These are phyloP conservation scores for Candida jianshihensis DNA, from an alignment of 805 yeast genomes.

Conservation along the genomic window DNA sequence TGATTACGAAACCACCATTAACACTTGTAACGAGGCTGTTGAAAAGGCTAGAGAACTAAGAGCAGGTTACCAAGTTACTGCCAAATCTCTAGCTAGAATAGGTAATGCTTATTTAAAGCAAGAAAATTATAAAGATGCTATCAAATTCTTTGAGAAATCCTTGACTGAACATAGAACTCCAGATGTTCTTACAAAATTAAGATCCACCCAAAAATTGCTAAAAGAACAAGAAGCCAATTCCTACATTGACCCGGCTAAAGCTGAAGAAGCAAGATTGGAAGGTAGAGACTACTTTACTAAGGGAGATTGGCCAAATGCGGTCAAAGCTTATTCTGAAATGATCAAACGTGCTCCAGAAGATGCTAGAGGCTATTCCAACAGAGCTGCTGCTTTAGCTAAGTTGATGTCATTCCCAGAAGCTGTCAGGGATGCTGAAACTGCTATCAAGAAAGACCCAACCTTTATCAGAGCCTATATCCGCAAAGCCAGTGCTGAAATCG, in stretches of 20 bases:
- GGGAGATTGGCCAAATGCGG: slow-evolving; percentile 96
- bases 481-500: slow-evolving; percentile 90
- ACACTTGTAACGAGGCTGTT: slow-evolving; percentile 74
- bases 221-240: slow-evolving; percentile 71
- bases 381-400: slow-evolving; percentile 95
- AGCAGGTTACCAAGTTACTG: slow-evolving; percentile 86
- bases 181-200: slow-evolving; percentile 79
- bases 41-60: slow-evolving; percentile 85
- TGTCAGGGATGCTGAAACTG: slow-evolving; percentile 82
- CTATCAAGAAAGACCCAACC: slow-evolving; percentile 79
- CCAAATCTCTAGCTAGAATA: slow-evolving; percentile 88
- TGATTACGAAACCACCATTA: slow-evolving; percentile 78
- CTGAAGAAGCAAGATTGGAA: slow-evolving; percentile 88
- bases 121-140: slow-evolving; percentile 67
- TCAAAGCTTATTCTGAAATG: slow-evolving; percentile 92
- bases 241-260: slow-evolving; percentile 84
- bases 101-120: slow-evolving; percentile 78
- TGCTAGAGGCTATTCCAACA: slow-evolving; percentile 93
- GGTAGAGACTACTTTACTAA: slow-evolving; percentile 87
- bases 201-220: slow-evolving; percentile 79
- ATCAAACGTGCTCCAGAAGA: slow-evolving; percentile 94
- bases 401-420: slow-evolving; percentile 97
- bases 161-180: slow-evolving; percentile 97
- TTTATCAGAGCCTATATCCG: slow-evolving; percentile 94
- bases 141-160: slow-evolving; percentile 77